These are phyloP conservation scores for Ogataea philodendri DNA, from an alignment of 805 yeast genomes.

Conservation along the genomic window DNA sequence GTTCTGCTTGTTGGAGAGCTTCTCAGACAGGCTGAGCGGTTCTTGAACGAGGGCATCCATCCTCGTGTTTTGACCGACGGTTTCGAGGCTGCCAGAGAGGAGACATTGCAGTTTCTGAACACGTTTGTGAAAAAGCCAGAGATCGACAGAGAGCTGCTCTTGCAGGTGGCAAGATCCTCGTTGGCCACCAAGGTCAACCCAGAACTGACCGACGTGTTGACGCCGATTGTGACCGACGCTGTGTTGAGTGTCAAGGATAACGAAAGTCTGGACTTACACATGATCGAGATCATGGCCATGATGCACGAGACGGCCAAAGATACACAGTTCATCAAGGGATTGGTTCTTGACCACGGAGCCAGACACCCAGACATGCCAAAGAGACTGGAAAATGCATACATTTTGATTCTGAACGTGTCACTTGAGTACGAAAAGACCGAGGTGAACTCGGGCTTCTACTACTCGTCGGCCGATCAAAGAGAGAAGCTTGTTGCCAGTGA, in stretches of 20 bases:
- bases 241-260: constrained; percentile 71
- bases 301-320: constrained; percentile 86
- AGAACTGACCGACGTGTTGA: constrained; percentile 73
- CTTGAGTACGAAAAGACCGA: constrained; percentile 97
- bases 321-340: constrained; percentile 79
- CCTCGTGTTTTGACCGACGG: constrained; percentile 95
- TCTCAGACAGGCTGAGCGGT: constrained; percentile 91
- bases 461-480: constrained; percentile 93
- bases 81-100: constrained; percentile 83
- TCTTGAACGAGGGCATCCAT: constrained; percentile 89
- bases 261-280: constrained; percentile 74
- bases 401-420: constrained; percentile 87
- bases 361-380: constrained; percentile 99
- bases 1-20: constrained; percentile 92
- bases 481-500: constrained; percentile 92
- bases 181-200: constrained; percentile 80
- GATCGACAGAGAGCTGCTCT: constrained; percentile 81
- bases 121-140: constrained; percentile 52
- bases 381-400: constrained; percentile 74
- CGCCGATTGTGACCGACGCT: constrained; percentile 96
- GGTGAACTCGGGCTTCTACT: constrained; percentile 93
- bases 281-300: constrained; percentile 99
- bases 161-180: constrained; percentile 90
- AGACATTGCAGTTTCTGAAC: constrained; percentile 67
- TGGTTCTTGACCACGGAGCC: constrained; percentile 97